Base-by-base conservation (phyloP, 2,329 filamentous ascomycete species). In the Trichoderma semiorbis region DNA sequence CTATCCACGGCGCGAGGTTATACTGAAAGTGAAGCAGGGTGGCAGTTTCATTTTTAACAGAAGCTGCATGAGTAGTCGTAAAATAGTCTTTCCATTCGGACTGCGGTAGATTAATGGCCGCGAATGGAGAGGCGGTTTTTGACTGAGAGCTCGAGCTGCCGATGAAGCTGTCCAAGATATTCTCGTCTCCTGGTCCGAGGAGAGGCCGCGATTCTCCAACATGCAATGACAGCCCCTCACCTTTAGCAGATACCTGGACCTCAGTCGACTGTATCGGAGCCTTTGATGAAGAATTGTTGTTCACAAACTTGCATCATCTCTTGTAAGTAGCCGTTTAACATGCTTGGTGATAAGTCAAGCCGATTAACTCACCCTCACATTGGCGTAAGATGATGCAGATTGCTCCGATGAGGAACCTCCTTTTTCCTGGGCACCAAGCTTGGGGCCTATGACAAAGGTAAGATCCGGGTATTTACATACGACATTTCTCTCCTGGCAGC, bases 21-120 rank as follows among this genome's bases (percentile, higher is more conserved):
- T 76, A 76, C 34, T 70, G 74, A 28, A 75, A 76, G 28, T 76
- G 74, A 6, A 75, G 72, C 26, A 75, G 57, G 12, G 74, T 53
- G 1, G 73, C 74, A 21, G 67, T 71, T 8, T 73, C 69, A 32
- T 61, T 68, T 24, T 72, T 70, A 6, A 36, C 47, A 7, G 58
- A 28, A 3, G 73, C 72, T 10, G 65, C 47, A 11, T 70, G 28
- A 6, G 67, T 32, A 10, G 68, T 72, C 11, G 73, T 62, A 26
- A 76, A 76, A 62, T 75, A 75, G 10, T 73, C 71, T 14, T 74
- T 68, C 75, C 75, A 76, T 24, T 69, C 73, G 2, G 74, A 71
- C 16, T 71, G 69, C n/a, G 47, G 62, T 18, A 50, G 21, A 18
- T 67, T 28, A n/a, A 43, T 30, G 11, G 43, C 32, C 8, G 58